Evolutionary conservation across 2,329 filamentous ascomycete genomes (phyloP).

Genomic region (Neopestalotiopsis sp.): DNA sequence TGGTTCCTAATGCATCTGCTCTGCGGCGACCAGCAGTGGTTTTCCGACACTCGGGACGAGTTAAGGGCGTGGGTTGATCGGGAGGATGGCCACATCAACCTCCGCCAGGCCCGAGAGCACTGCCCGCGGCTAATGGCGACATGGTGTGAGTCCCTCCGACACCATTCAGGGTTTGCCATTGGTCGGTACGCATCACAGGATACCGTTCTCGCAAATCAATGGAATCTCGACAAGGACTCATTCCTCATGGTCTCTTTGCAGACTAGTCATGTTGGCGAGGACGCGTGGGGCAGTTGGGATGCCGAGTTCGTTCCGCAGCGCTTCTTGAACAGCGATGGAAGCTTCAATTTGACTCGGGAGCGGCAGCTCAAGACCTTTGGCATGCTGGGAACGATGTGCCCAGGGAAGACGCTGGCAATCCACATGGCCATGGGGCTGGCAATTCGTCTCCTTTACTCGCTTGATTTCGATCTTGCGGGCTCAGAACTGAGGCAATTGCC

Average conservation of each 20-base stretch:
- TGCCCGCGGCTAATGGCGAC: neutral
- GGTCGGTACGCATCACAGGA: neutral
- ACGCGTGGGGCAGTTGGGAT: neutral
- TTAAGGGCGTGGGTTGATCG: neutral
- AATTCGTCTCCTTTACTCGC: neutral
- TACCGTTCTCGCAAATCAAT: neutral
- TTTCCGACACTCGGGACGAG: neutral
- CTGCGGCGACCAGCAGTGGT: neutral
- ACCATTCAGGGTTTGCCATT: neutral
- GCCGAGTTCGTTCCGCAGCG: neutral
- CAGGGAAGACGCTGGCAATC: neutral
- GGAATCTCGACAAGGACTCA: neutral
- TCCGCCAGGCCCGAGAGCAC: neutral
- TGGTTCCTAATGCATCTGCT: slow-evolving; percentile 1
- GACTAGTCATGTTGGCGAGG: neutral
- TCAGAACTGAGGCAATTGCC: neutral
- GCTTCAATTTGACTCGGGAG: neutral
- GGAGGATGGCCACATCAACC: neutral
- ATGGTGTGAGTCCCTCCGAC: slow-evolving; percentile 3
- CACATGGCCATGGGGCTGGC: neutral
- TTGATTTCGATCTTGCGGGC: neutral
- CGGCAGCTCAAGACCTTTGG: neutral
- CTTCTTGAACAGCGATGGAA: neutral
- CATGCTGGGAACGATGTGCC: neutral
- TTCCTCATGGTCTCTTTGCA: neutral